phyloP scores from a whole-genome alignment of 2,329 filamentous ascomycete species.

The Botrytis fragariae region DNA sequence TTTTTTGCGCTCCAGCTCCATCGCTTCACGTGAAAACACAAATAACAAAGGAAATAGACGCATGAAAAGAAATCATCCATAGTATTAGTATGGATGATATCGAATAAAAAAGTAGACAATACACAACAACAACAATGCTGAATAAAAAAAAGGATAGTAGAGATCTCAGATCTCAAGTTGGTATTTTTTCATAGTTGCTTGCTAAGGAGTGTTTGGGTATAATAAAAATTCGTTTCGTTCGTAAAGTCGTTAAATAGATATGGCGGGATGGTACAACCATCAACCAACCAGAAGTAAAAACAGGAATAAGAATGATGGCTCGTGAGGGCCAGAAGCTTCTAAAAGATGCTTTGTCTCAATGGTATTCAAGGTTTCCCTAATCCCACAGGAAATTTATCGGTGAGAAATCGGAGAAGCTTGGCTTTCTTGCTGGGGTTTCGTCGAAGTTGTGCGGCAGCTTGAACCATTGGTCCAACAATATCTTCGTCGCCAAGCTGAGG shows the following conservation, averaged over 20 bases:
- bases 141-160: not conserved
- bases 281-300: slow-evolving; percentile 19
- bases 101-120: slow-evolving; percentile 5
- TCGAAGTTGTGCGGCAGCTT: slow-evolving; percentile 37
- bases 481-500: slow-evolving; percentile 85
- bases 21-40: slow-evolving; percentile 5
- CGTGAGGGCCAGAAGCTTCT: slow-evolving; percentile 21
- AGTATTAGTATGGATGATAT: slow-evolving; percentile 12
- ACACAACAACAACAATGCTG: slow-evolving; percentile 18
- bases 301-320: slow-evolving; percentile 19
- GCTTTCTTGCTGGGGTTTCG: slow-evolving; percentile 37
- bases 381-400: slow-evolving; percentile 37
- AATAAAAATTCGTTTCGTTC: slow-evolving; percentile 23
- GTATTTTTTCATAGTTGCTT: slow-evolving; percentile 24
- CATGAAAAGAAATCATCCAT: not conserved
- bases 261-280: slow-evolving; percentile 15
- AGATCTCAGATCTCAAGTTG: slow-evolving; percentile 8
- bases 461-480: slow-evolving; percentile 84
- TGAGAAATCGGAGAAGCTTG: slow-evolving; percentile 37
- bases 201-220: slow-evolving; percentile 36
- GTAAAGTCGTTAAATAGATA: slow-evolving; percentile 20
- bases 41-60: slow-evolving; percentile 7
- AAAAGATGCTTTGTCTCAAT: not conserved
- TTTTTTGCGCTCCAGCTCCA: slow-evolving; percentile 20
- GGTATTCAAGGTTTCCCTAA: slow-evolving; percentile 31